Conservation (phyloP, 2,329 filamentous ascomycete species). For the Sporothrix curviconia region DNA sequence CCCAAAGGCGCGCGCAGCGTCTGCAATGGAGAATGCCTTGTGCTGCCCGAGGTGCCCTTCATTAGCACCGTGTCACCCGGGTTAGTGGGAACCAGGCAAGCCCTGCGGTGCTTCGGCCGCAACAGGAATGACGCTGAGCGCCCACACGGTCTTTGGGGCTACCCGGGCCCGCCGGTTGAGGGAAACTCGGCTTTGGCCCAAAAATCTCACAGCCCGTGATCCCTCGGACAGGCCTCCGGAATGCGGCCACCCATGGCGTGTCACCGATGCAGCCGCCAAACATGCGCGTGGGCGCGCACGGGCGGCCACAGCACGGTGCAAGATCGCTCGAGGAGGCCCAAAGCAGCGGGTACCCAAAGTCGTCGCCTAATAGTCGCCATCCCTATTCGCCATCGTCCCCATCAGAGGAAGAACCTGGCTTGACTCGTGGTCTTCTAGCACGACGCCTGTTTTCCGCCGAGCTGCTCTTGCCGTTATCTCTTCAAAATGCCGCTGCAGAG, state of each 20-base stretch:
- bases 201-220: slow-evolving; percentile 84
- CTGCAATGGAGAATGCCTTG: slow-evolving; percentile 89
- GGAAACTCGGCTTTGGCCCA: slow-evolving; percentile 92
- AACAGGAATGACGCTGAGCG: slow-evolving; percentile 80
- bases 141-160: slow-evolving; percentile 94
- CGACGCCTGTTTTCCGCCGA: slow-evolving; percentile 41
- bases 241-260: slow-evolving; percentile 84
- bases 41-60: slow-evolving; percentile 96
- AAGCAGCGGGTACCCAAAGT: too few species aligned
- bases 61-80: slow-evolving; percentile 91
- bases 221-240: slow-evolving; percentile 74
- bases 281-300: slow-evolving; percentile 67
- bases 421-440: slow-evolving; percentile 51
- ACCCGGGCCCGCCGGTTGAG: slow-evolving; percentile 89
- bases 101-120: slow-evolving; percentile 71
- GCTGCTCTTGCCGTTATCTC: slow-evolving; percentile 6
- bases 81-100: slow-evolving; percentile 67
- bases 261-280: slow-evolving; percentile 90
- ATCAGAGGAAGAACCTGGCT: background rate
- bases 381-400: slow-evolving; percentile 1
- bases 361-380: slow-evolving; percentile 13
- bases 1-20: slow-evolving; percentile 84
- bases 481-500: background rate
- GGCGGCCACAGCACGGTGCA: background rate
- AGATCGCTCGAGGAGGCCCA: slow-evolving; percentile 13